Evolutionary conservation across 1,139 yeast species (phyloP).

Genomic region (Blastobotrys illinoisensis): DNA sequence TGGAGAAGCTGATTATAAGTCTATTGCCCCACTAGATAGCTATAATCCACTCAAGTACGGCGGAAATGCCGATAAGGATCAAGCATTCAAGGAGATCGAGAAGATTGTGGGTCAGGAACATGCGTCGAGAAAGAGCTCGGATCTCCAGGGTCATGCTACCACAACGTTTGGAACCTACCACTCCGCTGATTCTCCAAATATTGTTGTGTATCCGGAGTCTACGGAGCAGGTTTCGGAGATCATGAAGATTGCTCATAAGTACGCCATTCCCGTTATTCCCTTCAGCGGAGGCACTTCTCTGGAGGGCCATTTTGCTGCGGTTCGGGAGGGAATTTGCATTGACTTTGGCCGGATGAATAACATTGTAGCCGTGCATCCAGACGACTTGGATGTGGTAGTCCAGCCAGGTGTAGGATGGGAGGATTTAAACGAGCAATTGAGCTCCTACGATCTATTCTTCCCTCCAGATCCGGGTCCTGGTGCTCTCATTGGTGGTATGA

Average conservation of each 20-base stretch:
- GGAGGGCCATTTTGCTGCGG: slow-evolving; percentile 76
- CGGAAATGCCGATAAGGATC: slow-evolving; percentile 33
- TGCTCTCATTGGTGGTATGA: slow-evolving; percentile 63
- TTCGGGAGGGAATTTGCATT: slow-evolving; percentile 59
- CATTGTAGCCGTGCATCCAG: slow-evolving; percentile 45
- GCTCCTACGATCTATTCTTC: slow-evolving; percentile 44
- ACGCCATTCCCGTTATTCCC: slow-evolving; percentile 65
- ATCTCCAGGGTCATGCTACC: slow-evolving; percentile 49
- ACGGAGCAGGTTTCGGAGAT: slow-evolving; percentile 63
- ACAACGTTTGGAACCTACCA: slow-evolving; percentile 61
- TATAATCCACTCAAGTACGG: slow-evolving; percentile 34
- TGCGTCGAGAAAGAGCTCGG: slow-evolving; percentile 34
- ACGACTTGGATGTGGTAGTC: slow-evolving; percentile 62
- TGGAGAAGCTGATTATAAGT: not conserved
- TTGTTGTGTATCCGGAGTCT: slow-evolving; percentile 55
- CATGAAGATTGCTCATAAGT: slow-evolving; percentile 54
- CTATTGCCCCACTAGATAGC: not conserved
- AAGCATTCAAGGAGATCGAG: slow-evolving; percentile 43
- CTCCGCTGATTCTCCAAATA: slow-evolving; percentile 52
- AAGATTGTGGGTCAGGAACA: slow-evolving; percentile 43
- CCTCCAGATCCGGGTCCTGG: slow-evolving; percentile 80
- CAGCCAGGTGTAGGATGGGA: slow-evolving; percentile 72
- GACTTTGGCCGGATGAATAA: slow-evolving; percentile 52
- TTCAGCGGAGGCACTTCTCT: slow-evolving; percentile 75
- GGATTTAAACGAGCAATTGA: slow-evolving; percentile 48